Base-by-base conservation (phyloP, 495 filamentous ascomycete genomes). In the Chaetomium fimeti region DNA sequence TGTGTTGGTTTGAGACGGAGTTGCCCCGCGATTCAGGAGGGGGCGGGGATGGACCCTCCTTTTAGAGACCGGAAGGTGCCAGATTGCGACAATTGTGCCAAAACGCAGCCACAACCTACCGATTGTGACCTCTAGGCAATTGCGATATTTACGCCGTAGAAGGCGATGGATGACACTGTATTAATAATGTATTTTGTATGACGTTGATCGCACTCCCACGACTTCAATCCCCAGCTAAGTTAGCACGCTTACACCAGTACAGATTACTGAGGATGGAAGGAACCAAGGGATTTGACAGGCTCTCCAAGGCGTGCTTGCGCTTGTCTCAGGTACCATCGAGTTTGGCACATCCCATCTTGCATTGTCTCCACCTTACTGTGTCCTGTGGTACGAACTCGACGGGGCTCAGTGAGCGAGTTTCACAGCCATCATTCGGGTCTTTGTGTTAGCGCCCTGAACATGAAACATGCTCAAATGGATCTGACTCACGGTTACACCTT, bases 401-500 rank as follows among this genome's bases (percentile, higher is more conserved):
- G 32, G 13, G 28, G 29, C 24, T 11, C 12, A 28, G 12, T 13
- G 28, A 3, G 40, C 16, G 1, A 43, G 40, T 36, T 36, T 36
- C 40, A 22, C 52, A 29, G 3, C 27, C 27, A n/a, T 9, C 20
- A 25, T 16, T 22, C 22, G 2, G 42, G 18, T 22, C 3, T 48
- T 24, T n/a, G 5, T 43, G n/a, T 38, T 6, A 8, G 29, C 40
- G 15, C 28, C 47, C 42, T 43, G 49, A 55, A 67, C 47, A 27
- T 67, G 65, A 67, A 67, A 67, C 65, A 6, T 67, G 65, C 65
- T 67, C 65, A 67, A 22, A 36, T 36, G 32, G 32, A n/a, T 57
- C 65, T 60, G 55, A 63, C 48, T 49, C 61, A 54, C 53, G 8
- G 32, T 60, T 28, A 51, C 60, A 62, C 64, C 40, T 43, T 18